phyloP scores from a whole-genome alignment of 2,329 filamentous ascomycete genomes.

The Trichophyton rubrum region DNA sequence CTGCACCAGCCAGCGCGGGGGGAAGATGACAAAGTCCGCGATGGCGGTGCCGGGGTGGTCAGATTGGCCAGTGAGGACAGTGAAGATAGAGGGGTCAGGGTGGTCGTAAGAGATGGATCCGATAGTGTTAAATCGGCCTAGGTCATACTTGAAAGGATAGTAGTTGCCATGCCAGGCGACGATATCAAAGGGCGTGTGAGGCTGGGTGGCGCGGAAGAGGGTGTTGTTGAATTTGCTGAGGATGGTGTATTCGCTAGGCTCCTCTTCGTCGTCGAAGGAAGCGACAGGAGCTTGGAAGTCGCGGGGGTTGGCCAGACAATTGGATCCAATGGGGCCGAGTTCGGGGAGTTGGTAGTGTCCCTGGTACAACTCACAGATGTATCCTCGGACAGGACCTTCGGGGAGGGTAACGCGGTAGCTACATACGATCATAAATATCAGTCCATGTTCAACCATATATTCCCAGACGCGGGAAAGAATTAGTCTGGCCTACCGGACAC shows the following conservation, averaged over 20 bases:
- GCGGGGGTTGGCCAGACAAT: conserved; percentile 59
- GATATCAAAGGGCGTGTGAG: conserved; percentile 64
- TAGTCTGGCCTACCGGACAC: conserved; percentile 41
- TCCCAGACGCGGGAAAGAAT: background rate
- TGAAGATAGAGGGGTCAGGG: conserved; percentile 67
- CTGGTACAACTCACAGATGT: conserved; percentile 63
- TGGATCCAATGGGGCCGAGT: conserved; percentile 60
- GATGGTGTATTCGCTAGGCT: conserved; percentile 41
- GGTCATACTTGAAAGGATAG: conserved; percentile 70
- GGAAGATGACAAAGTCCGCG: conserved; percentile 54
- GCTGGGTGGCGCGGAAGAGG: conserved; percentile 53
- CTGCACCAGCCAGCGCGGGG: conserved; percentile 50
- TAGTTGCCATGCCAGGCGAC: conserved; percentile 73
- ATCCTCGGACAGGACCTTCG: conserved; percentile 52
- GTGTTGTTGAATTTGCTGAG: conserved; percentile 55
- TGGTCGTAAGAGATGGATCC: conserved; percentile 64
- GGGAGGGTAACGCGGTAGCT: conserved; percentile 56
- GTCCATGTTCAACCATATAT: background rate
- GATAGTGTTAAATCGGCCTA: conserved; percentile 63
- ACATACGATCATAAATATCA: background rate
- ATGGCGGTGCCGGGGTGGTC: conserved; percentile 49
- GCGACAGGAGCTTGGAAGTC: conserved; percentile 67
- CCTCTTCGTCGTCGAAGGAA: conserved; percentile 47
- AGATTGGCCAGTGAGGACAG: conserved; percentile 48
- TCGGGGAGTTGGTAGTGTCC: conserved; percentile 61